Conservation (phyloP, 2,329 filamentous ascomycete genomes). For the Chaetomiaceae sp. region DNA sequence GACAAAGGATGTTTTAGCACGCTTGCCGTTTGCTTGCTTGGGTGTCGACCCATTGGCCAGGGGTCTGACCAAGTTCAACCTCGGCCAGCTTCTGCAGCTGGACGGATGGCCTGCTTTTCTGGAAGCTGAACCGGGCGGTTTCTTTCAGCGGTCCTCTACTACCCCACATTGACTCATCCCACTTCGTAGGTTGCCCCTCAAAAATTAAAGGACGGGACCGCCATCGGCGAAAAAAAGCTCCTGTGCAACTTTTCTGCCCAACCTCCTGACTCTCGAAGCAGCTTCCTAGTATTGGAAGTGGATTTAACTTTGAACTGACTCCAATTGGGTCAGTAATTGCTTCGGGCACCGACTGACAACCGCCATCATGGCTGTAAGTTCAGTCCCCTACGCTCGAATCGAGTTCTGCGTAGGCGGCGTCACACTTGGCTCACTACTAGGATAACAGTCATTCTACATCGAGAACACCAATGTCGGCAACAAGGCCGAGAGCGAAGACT, state of each 20-base stretch:
- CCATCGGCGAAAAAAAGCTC: conserved; percentile 14
- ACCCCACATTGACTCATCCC: conserved; percentile 24
- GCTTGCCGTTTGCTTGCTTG: not conserved
- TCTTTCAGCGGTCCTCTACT: not conserved
- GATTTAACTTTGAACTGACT: not conserved
- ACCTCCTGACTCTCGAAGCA: not conserved
- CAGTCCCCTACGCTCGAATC: not conserved
- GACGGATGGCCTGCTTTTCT: not conserved
- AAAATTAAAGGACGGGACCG: conserved; percentile 8
- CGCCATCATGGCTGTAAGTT: conserved; percentile 34
- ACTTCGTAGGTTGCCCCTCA: conserved; percentile 20
- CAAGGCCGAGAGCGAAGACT: conserved; percentile 69
- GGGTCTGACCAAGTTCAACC: not conserved
- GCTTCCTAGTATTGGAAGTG: not conserved
- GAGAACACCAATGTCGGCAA: conserved; percentile 77
- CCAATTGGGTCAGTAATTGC: not conserved
- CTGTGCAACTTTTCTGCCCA: not conserved
- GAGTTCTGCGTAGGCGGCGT: not conserved
- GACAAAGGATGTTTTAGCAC: not conserved
- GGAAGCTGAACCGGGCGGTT: not conserved
- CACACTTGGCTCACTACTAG: conserved; percentile 29
- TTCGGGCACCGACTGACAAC: not conserved
- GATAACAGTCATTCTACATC: conserved; percentile 60
- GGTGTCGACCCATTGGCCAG: not conserved
- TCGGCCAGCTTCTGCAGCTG: not conserved